phyloP scores from a whole-genome alignment of 257 asterid species.

The Capsicum baccatum region DNA sequence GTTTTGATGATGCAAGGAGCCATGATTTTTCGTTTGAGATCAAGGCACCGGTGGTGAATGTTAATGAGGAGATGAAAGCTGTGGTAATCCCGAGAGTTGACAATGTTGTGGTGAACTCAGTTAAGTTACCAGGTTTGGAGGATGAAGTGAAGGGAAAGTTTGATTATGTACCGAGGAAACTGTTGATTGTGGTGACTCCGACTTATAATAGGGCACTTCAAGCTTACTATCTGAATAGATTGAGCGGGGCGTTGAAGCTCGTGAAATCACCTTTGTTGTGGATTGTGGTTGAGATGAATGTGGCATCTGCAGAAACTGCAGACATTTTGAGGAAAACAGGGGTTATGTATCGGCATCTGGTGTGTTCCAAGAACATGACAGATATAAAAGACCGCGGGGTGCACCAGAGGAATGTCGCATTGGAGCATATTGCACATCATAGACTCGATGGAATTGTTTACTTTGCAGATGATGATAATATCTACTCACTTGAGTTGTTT shows the following conservation, averaged over 20 bases:
- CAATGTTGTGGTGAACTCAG: slow-evolving; percentile 48
- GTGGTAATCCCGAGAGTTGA: slow-evolving; percentile 40
- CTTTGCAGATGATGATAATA: slow-evolving; percentile 91
- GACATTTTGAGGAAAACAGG: slow-evolving; percentile 80
- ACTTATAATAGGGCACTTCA: slow-evolving; percentile 72
- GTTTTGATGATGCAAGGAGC: slow-evolving; percentile 47
- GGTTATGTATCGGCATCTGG: slow-evolving; percentile 81
- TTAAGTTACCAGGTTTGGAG: slow-evolving; percentile 46
- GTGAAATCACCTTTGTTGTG: slow-evolving; percentile 80
- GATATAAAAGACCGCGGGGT: slow-evolving; percentile 73
- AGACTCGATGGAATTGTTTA: slow-evolving; percentile 87
- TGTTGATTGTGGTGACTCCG: slow-evolving; percentile 81
- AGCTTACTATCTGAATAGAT: slow-evolving; percentile 79
- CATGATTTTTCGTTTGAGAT: slow-evolving; percentile 53
- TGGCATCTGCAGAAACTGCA: slow-evolving; percentile 77
- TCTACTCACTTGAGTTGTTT: slow-evolving; percentile 79
- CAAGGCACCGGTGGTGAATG: slow-evolving; percentile 45
- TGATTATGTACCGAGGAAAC: slow-evolving; percentile 56
- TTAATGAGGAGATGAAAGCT: slow-evolving; percentile 42
- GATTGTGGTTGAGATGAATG: slow-evolving; percentile 92
- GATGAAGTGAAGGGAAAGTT: slow-evolving; percentile 39
- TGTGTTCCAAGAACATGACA: slow-evolving; percentile 66
- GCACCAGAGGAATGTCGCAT: slow-evolving; percentile 88
- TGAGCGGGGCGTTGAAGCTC: slow-evolving; percentile 82
- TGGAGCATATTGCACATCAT: slow-evolving; percentile 89